These are phyloP conservation scores for Brassica cretica DNA, from an alignment of 345 rosid genomes.

Conservation along the genomic window DNA sequence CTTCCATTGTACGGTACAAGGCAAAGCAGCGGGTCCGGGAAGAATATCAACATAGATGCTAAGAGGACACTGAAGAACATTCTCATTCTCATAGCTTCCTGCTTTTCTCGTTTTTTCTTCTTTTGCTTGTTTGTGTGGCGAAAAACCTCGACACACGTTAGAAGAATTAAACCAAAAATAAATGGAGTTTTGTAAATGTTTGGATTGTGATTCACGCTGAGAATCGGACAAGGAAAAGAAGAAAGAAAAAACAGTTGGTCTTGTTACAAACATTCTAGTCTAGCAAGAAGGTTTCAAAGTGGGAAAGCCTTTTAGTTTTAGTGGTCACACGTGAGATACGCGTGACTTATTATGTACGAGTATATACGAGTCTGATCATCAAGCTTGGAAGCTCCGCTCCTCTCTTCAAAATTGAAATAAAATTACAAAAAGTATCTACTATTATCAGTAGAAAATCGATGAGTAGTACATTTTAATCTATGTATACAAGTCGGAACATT, in stretches of 20 bases:
- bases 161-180: background rate
- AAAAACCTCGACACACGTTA: background rate
- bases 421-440: too few relatives aligned
- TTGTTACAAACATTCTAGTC: background rate
- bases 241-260: background rate
- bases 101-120: background rate
- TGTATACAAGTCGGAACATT: background rate
- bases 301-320: too few relatives aligned
- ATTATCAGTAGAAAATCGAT: background rate
- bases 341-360: too few relatives aligned
- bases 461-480: background rate
- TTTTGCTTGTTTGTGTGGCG: background rate
- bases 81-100: constrained; percentile 39
- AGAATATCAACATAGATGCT: constrained; percentile 3
- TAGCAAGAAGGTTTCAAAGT: background rate
- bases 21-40: constrained; percentile 44
- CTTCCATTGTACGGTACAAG: constrained; percentile 39
- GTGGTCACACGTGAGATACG: too few relatives aligned
- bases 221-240: background rate
- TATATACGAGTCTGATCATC: too few relatives aligned
- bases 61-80: constrained; percentile 34
- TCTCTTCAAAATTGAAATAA: too few relatives aligned
- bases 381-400: too few relatives aligned
- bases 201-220: background rate
- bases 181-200: background rate